These are phyloP conservation scores for Sugiyamaella marilandica DNA, from an alignment of 805 yeast species.

Conservation along the genomic window DNA sequence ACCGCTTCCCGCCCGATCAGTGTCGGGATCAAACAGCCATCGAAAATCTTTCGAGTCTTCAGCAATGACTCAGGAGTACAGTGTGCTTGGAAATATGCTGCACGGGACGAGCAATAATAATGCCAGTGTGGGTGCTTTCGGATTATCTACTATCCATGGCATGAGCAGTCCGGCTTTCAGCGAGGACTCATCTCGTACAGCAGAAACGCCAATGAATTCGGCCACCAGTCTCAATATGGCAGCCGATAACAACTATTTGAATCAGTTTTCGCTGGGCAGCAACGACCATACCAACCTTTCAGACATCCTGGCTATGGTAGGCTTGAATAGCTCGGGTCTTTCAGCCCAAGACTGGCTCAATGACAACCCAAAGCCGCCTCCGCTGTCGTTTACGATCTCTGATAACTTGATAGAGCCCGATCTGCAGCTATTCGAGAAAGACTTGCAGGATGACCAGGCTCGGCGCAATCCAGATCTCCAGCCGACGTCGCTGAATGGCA, in stretches of 20 bases:
- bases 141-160: background rate
- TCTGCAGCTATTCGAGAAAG: conserved; percentile 1
- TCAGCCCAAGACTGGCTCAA: conserved; percentile 21
- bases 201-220: background rate
- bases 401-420: conserved; percentile 10
- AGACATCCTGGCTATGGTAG: conserved; percentile 15
- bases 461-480: background rate
- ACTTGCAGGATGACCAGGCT: conserved; percentile 1
- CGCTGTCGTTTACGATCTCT: conserved; percentile 26
- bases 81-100: conserved; percentile 32
- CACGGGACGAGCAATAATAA: conserved; percentile 10
- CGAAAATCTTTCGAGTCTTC: conserved; percentile 26
- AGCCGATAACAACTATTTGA: conserved; percentile 6
- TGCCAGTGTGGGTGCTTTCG: background rate
- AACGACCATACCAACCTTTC: conserved; percentile 8
- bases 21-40: background rate
- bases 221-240: background rate
- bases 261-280: conserved; percentile 19
- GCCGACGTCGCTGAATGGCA: conserved; percentile 1
- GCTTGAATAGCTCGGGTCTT: conserved; percentile 4
- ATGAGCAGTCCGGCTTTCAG: conserved; percentile 19
- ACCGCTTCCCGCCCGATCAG: background rate
- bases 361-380: conserved; percentile 20
- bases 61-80: conserved; percentile 35
- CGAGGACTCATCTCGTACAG: conserved; percentile 15